Conservation (phyloP, 306 rosid species). For the Biancaea sappan region DNA sequence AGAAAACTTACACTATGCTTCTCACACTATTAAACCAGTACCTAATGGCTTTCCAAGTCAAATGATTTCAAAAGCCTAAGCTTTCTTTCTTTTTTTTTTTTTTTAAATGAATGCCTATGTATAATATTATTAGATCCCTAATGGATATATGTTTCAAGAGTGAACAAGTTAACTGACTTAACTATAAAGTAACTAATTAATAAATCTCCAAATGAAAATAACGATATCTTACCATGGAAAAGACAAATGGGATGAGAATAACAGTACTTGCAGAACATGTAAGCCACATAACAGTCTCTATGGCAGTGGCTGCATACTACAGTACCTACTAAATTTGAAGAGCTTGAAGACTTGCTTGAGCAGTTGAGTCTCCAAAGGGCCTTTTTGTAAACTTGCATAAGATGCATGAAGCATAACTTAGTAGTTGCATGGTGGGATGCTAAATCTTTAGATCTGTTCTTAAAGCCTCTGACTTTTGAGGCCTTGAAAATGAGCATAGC, state of each 20-base stretch:
- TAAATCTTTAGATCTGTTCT: constrained; percentile 18
- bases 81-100: too few species aligned
- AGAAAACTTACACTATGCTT: too few species aligned
- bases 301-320: constrained; percentile 35
- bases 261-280: constrained; percentile 38
- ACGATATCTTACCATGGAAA: constrained; percentile 38
- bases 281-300: constrained; percentile 46
- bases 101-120: too few species aligned
- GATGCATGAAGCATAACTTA: constrained; percentile 29
- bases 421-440: constrained; percentile 25
- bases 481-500: constrained; percentile 41
- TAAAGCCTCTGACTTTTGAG: constrained; percentile 7
- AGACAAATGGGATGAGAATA: constrained; percentile 44
- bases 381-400: constrained; percentile 32
- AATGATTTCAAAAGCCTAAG: too few species aligned
- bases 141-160: too few species aligned
- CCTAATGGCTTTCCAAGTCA: too few species aligned
- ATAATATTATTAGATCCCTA: too few species aligned
- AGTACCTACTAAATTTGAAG: constrained; percentile 23
- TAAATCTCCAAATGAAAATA: neutral
- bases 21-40: too few species aligned
- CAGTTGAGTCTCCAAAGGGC: constrained; percentile 10
- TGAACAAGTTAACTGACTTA: neutral
- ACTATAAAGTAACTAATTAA: neutral
- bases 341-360: neutral